Evolutionary conservation across 192 early-diverging fungal species (phyloP), one percentile per base, ranked within the genome.

Genomic region (Podila horticola): DNA sequence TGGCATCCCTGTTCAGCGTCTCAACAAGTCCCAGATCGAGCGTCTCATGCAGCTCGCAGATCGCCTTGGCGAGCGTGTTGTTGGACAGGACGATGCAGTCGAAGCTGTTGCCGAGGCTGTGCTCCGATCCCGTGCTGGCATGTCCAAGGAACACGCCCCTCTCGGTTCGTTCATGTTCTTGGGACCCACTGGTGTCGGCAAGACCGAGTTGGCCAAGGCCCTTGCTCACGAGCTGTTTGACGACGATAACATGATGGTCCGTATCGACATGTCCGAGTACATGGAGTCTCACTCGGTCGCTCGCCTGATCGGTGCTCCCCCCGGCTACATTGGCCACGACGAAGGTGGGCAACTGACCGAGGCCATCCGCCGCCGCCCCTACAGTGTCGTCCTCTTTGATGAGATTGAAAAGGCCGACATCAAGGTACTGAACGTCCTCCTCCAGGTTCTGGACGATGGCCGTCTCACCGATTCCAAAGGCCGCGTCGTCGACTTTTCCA

Each of bases 191-290:
- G 98, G 98, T 83, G 94, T 95, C 0, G 98, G 98, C 34, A 99
- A 99, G 81, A 95, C 92, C 3, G 93, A 95, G 83, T 83, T 94
- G 55, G 90, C 90, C 71, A 94, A 94, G 75, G 89, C 91, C 9
- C 84, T 95, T 41, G 94, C 93, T 19, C 83, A 92, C 60, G 94
- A 97, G 79, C 90, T 99, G 34, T 99, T 99, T 79, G 97, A 99
- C 83, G 94, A 97, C 71, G 95, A 99, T 77, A 97, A 96, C 79
- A 92, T 91, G 64, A 93, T 99, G 74, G 89, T 99, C 30, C 93
- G 98, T 0, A 88, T 99, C n/a, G 98, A 99, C 77, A 99, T 99
- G 98, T 94, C 93, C 50, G 98, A 99, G 85, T 99, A 96, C 84
- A 97, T 97, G 95, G 95, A 97, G 77, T 84, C 83, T 62, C 93